These are phyloP conservation scores for Colletotrichum theobromicola DNA, from an alignment of 2,329 filamentous ascomycete genomes.

Conservation along the genomic window DNA sequence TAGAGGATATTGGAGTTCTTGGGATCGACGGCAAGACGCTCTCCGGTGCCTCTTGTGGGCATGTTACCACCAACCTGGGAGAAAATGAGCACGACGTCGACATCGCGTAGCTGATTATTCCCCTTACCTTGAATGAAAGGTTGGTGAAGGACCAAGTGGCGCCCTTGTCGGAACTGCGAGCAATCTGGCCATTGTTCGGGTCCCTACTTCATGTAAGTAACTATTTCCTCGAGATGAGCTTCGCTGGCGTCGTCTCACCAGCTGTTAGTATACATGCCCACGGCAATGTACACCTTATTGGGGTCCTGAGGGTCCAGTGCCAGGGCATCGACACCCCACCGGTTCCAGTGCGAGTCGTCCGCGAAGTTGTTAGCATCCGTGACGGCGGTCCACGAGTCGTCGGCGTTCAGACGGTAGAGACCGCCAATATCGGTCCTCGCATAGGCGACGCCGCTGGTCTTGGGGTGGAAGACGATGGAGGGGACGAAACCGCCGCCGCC, in stretches of 20 bases:
- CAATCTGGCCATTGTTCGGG: conserved; percentile 60
- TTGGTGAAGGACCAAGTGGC: conserved; percentile 54
- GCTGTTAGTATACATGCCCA: conserved; percentile 62
- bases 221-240: accelerated
- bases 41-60: conserved; percentile 64
- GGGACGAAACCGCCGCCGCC: conserved; percentile 65
- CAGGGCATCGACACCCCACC: conserved; percentile 63
- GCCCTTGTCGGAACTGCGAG: conserved; percentile 59
- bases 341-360: conserved; percentile 51
- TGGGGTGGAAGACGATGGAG: conserved; percentile 61
- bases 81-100: neutral
- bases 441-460: conserved; percentile 55
- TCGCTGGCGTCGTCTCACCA: conserved; percentile 39
- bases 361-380: conserved; percentile 46
- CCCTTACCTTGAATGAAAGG: conserved; percentile 55
- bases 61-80: conserved; percentile 60
- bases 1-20: conserved; percentile 62
- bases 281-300: conserved; percentile 57
- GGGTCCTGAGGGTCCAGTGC: conserved; percentile 60
- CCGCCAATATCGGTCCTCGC: conserved; percentile 64
- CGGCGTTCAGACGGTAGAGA: conserved; percentile 58
- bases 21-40: conserved; percentile 63
- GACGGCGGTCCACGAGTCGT: conserved; percentile 60
- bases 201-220: conserved; percentile 39
- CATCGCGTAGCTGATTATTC: accelerated